Evolutionary conservation across 768 basidiomycete species (phyloP), one percentile per base, ranked within the genome.

Genomic region (Boletus sp.): DNA sequence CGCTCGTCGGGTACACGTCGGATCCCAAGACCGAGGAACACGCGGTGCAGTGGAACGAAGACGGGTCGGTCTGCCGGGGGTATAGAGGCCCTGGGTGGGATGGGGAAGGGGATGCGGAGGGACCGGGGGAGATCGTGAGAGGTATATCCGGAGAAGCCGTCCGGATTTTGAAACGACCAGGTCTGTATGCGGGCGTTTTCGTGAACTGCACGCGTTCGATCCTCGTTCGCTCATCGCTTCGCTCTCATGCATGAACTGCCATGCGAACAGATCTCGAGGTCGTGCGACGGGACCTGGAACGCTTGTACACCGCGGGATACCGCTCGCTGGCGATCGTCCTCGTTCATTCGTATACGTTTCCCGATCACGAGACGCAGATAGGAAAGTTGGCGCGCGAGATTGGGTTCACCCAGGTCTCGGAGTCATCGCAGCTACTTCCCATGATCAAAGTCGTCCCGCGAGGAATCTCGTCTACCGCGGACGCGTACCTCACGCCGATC

Each of bases 391-490:
- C 94, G 5, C 79, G 84, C 20, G 79, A 82, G 47, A 68, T 96
- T 5, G 95, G 95, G n/a, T 98, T 98, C 72, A 78, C 79, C 6
- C 93, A 97, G 45, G 84, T 98, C 63, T 95, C 93, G 2, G 84
- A 92, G 64, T 95, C 94, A 0, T 87, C 91, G 3, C 84, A 87
- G 58, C 78, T 95, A n/a, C 80, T 92, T 30, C 90, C 93, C 3
- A 93, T 93, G 90, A 95, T 96, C 78, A 94, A 94, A 74, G 90
- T 95, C 81, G 92, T 97, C 10, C 90, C 94, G 1, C 88, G 95
- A 0, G 95, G 93, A 2, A 86, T 90, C 10, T 96, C 93, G 0
- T 90, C 92, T 1, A 95, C 94, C 0, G 95, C 93, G 1, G 95
- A 98, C 64, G 95, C 95, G 1, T 98, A 98, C 71, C 84, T 98